Conservation (phyloP, 208 protist species). For the Phytomonas serpens region DNA sequence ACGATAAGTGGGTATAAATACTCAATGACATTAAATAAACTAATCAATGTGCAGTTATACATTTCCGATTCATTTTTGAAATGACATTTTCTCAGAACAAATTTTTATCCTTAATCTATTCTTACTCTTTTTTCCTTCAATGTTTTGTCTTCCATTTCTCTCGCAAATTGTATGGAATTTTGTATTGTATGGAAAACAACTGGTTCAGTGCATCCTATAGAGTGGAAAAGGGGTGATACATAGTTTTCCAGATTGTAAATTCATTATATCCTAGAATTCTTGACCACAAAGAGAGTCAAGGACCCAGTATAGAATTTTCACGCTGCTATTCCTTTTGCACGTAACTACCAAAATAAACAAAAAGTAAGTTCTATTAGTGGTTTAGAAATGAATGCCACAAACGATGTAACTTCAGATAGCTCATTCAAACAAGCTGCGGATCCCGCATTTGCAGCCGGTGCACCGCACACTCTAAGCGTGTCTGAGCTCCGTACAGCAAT, state of each 20-base stretch:
- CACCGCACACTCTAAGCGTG: slow-evolving; percentile 18
- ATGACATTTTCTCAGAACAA: not conserved
- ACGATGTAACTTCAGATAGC: not conserved
- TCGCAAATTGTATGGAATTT: not conserved
- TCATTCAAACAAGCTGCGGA: not conserved
- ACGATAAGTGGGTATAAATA: not conserved
- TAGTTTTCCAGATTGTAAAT: not conserved
- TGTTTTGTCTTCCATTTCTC: not conserved
- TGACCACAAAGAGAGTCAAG: not conserved
- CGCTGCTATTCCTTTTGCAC: not conserved
- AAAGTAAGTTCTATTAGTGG: not conserved
- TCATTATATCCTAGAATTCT: not conserved
- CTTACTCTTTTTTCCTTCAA: slow-evolving; percentile 5
- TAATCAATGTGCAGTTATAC: not conserved
- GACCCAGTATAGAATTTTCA: not conserved
- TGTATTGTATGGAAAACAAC: not conserved
- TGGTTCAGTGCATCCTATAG: not conserved
- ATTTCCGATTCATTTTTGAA: not conserved
- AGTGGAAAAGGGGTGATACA: not conserved
- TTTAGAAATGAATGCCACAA: not conserved
- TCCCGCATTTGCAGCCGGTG: not conserved
- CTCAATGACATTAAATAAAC: not conserved
- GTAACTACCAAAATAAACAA: not conserved
- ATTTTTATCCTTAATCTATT: slow-evolving; percentile 8
- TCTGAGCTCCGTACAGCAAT: slow-evolving; percentile 68